Evolutionary conservation across 2,329 filamentous ascomycete genomes (phyloP).

Genomic region (Emmonsiellopsis sp.): DNA sequence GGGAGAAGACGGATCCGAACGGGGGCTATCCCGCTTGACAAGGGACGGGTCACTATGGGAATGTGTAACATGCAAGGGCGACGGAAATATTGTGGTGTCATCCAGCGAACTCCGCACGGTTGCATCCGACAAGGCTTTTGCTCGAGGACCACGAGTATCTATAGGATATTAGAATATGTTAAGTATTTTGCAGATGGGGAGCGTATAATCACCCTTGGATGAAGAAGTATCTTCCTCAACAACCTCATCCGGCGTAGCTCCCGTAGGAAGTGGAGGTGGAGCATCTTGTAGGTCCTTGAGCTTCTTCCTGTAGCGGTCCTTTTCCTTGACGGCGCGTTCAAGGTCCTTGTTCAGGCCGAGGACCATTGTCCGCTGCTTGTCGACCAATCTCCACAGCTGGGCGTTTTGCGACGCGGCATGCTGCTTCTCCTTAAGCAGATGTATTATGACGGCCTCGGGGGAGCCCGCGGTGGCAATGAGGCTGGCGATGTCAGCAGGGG

Average conservation of each 20-base stretch:
- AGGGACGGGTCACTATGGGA: background rate
- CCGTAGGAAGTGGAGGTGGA: constrained; percentile 5
- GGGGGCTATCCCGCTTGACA: background rate
- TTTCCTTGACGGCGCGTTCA: constrained; percentile 82
- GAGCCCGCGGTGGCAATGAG: constrained; percentile 80
- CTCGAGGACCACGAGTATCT: background rate
- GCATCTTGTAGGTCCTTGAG: constrained; percentile 58
- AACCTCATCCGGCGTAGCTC: background rate
- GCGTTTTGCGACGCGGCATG: constrained; percentile 80
- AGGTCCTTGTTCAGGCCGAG: constrained; percentile 89
- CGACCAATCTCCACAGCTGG: constrained; percentile 89
- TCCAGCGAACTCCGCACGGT: background rate
- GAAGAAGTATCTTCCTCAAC: background rate
- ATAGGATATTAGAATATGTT: background rate
- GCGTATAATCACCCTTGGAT: background rate
- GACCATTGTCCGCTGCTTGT: constrained; percentile 93
- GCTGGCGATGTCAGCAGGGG: constrained; percentile 63
- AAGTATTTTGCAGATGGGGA: background rate
- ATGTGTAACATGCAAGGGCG: constrained; percentile 1
- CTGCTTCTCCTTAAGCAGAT: constrained; percentile 84
- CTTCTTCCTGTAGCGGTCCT: constrained; percentile 86
- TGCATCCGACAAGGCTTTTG: background rate
- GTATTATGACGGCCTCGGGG: constrained; percentile 77
- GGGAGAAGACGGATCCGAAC: constrained; percentile 1
- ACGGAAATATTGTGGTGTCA: background rate